These are phyloP conservation scores for Saccharomycopsis phalli DNA, from an alignment of 1,139 yeast genomes.

Conservation along the genomic window DNA sequence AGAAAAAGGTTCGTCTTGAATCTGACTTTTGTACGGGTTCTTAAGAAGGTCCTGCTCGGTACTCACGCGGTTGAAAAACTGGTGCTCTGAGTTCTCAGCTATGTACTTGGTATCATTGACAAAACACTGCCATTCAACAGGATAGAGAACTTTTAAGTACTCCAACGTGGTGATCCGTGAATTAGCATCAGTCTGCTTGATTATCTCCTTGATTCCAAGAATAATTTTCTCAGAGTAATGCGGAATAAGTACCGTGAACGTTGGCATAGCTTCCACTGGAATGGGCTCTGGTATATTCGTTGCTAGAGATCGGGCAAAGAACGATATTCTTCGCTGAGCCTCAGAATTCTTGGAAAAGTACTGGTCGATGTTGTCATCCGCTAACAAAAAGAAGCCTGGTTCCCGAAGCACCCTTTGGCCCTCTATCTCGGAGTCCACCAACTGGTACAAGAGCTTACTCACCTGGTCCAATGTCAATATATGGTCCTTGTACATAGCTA, in stretches of 20 bases:
- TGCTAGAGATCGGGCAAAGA: constrained; percentile 68
- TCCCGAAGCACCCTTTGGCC: constrained; percentile 64
- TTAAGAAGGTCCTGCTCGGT: constrained; percentile 48
- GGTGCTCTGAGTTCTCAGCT: constrained; percentile 28
- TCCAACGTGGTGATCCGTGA: constrained; percentile 65
- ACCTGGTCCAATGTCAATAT: constrained; percentile 48
- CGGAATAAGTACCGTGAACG: constrained; percentile 65
- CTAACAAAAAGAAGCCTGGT: constrained; percentile 62
- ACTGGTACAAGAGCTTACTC: constrained; percentile 30
- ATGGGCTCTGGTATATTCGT: constrained; percentile 66
- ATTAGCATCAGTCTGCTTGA: constrained; percentile 63
- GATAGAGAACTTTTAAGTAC: constrained; percentile 64
- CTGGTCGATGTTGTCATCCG: constrained; percentile 50
- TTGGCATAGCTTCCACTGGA: constrained; percentile 70
- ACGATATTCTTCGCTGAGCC: constrained; percentile 68
- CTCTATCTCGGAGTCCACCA: constrained; percentile 56
- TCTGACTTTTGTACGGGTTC: constrained; percentile 40
- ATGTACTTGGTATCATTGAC: constrained; percentile 64
- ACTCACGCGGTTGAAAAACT: constrained; percentile 38
- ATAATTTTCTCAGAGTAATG: constrained; percentile 68
- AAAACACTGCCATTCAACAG: constrained; percentile 69
- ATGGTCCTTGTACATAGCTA: constrained; percentile 65
- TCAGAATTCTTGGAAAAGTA: constrained; percentile 59
- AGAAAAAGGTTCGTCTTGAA: constrained; percentile 61
- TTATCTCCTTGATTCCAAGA: constrained; percentile 58